Evolutionary conservation across 768 basidiomycete species (phyloP).

Genomic region (Kwoniella sp.): DNA sequence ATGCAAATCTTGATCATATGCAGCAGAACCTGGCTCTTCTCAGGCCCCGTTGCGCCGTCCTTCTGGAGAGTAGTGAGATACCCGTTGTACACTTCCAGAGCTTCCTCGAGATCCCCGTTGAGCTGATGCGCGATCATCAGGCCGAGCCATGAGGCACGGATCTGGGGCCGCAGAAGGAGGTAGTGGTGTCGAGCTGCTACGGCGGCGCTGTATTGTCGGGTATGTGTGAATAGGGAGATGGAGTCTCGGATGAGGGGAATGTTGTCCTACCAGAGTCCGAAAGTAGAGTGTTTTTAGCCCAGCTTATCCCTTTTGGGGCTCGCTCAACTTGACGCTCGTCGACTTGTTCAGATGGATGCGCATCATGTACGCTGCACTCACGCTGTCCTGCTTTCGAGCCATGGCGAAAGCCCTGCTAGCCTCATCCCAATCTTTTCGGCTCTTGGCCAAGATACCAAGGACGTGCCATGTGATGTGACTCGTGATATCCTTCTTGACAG

Average conservation of each 20-base stretch:
- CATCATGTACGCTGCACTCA: no score
- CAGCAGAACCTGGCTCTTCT: conserved; percentile 50
- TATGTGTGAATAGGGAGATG: conserved; percentile 83
- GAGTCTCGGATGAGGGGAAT: conserved; percentile 89
- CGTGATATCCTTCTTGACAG: conserved; percentile 55
- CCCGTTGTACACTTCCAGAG: conserved; percentile 71
- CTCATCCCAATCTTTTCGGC: conserved; percentile 91
- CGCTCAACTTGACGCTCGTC: no score
- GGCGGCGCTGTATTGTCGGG: conserved; percentile 74
- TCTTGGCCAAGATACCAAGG: conserved; percentile 89
- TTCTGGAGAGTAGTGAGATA: conserved; percentile 76
- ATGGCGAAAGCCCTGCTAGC: conserved; percentile 89
- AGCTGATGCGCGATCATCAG: conserved; percentile 87
- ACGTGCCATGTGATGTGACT: conserved; percentile 99
- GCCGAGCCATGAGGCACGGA: conserved; percentile 86
- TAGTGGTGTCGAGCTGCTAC: conserved; percentile 81
- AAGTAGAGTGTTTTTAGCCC: no score
- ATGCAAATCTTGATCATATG: conserved; percentile 50
- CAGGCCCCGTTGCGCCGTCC: conserved; percentile 45
- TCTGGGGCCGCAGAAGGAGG: conserved; percentile 74
- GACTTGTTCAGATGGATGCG: neutral
- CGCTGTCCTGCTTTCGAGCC: conserved; percentile 86
- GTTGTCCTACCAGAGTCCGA: no score
- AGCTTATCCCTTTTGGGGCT: neutral
- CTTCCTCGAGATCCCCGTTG: conserved; percentile 71